These are phyloP conservation scores for Lepiota brunneoincarnata DNA, from an alignment of 768 basidiomycete species.

Conservation along the genomic window DNA sequence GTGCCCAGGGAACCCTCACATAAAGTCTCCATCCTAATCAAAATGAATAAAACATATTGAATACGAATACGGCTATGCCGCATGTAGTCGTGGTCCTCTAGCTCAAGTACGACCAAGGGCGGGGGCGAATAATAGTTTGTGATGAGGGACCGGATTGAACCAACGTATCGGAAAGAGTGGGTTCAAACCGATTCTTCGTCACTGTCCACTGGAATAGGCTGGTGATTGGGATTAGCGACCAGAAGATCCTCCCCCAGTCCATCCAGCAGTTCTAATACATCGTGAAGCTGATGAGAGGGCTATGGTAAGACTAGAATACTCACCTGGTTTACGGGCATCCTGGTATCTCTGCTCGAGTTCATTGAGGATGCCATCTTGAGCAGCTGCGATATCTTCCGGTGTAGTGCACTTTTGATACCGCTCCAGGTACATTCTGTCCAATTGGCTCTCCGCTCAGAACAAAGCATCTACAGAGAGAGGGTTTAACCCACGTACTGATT, in stretches of 20 bases:
- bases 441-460: not conserved
- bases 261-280: constrained; percentile 11
- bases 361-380: constrained; percentile 67
- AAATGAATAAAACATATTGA: too few species aligned
- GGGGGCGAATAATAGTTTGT: too few species aligned
- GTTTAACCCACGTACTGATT: constrained; percentile 53
- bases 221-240: constrained; percentile 68
- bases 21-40: too few species aligned
- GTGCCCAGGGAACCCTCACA: too few species aligned
- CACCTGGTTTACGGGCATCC: constrained; percentile 56
- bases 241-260: constrained; percentile 57
- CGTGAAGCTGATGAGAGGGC: not conserved
- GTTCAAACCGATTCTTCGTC: too few species aligned
- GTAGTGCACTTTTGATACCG: constrained; percentile 72
- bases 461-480: not conserved
- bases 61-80: too few species aligned
- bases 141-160: too few species aligned
- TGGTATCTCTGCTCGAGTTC: constrained; percentile 65
- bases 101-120: too few species aligned
- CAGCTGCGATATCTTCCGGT: constrained; percentile 51
- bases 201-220: not conserved
- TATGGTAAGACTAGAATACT: not conserved
- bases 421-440: constrained; percentile 58
- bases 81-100: too few species aligned
- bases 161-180: too few species aligned